phyloP scores from a whole-genome alignment of 2,329 filamentous ascomycete species.

The Fusarium newnesense region DNA sequence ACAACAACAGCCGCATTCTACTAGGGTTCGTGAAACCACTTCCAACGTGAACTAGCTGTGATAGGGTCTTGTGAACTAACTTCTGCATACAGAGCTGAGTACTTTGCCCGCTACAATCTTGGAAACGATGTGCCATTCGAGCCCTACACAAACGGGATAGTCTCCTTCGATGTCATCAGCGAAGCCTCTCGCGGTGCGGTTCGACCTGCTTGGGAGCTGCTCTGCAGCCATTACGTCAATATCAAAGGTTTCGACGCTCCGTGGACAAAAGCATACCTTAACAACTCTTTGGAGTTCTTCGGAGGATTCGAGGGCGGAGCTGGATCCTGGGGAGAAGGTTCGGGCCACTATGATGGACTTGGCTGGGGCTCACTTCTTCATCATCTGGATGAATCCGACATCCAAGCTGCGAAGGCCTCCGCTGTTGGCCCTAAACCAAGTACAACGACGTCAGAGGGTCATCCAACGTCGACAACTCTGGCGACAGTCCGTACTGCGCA shows the following conservation, averaged over 20 bases:
- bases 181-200: conserved; percentile 10
- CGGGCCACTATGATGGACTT: neutral
- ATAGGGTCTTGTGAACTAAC: neutral
- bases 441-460: neutral
- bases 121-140: conserved; percentile 30
- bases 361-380: conserved; percentile 3
- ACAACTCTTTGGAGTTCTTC: neutral
- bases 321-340: neutral
- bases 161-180: conserved; percentile 7
- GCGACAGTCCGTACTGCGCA: neutral
- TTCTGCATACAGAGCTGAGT: conserved; percentile 3
- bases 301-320: neutral
- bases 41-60: accelerated
- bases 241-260: conserved; percentile 25
- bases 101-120: conserved; percentile 27
- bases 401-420: neutral
- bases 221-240: conserved; percentile 23
- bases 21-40: conserved; percentile 15
- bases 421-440: neutral
- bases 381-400: neutral
- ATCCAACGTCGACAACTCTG: neutral
- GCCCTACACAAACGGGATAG: conserved; percentile 26
- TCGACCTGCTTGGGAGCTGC: conserved; percentile 9
- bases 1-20: conserved; percentile 31
- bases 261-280: conserved; percentile 27